These are phyloP conservation scores for Diaporthe batatas DNA, from an alignment of 2,329 filamentous ascomycete species.

Conservation along the genomic window DNA sequence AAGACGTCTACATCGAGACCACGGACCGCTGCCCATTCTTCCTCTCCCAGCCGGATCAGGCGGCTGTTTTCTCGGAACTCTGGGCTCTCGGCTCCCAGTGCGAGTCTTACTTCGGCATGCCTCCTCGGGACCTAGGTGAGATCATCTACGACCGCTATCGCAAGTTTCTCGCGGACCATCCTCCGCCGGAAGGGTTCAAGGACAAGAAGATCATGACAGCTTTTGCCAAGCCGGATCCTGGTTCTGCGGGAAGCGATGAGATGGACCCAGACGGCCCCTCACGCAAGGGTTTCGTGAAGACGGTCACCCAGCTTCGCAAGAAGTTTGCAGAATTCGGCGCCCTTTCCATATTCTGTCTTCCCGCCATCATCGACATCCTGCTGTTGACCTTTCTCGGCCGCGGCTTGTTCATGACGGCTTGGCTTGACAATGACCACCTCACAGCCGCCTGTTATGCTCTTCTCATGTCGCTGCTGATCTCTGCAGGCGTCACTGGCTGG, in stretches of 20 bases:
- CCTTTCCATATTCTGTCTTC: conserved; percentile 72
- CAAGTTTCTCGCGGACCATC: conserved; percentile 47
- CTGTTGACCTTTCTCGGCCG: conserved; percentile 70
- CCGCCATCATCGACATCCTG: conserved; percentile 72
- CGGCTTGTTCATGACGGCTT: conserved; percentile 71
- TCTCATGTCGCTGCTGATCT: conserved; percentile 70
- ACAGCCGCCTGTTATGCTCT: conserved; percentile 68
- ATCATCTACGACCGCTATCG: conserved; percentile 53
- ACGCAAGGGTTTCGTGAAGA: conserved; percentile 43
- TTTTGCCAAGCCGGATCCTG: conserved; percentile 49
- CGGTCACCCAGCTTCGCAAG: conserved; percentile 43
- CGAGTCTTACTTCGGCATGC: conserved; percentile 72
- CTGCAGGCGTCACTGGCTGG: conserved; percentile 73
- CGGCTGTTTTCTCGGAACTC: conserved; percentile 73
- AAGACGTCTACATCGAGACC: conserved; percentile 74
- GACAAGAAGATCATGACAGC: conserved; percentile 52
- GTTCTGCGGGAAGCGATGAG: conserved; percentile 32
- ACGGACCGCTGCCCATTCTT: conserved; percentile 73
- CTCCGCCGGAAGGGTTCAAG: conserved; percentile 46
- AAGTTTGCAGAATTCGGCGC: conserved; percentile 64
- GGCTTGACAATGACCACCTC: conserved; percentile 65
- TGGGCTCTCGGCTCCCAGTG: conserved; percentile 74
- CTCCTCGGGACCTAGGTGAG: conserved; percentile 62
- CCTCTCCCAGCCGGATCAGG: conserved; percentile 72
- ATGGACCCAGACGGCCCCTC: conserved; percentile 43